Conservation (phyloP, 345 rosid genomes). For the Eucalyptus victrix region DNA sequence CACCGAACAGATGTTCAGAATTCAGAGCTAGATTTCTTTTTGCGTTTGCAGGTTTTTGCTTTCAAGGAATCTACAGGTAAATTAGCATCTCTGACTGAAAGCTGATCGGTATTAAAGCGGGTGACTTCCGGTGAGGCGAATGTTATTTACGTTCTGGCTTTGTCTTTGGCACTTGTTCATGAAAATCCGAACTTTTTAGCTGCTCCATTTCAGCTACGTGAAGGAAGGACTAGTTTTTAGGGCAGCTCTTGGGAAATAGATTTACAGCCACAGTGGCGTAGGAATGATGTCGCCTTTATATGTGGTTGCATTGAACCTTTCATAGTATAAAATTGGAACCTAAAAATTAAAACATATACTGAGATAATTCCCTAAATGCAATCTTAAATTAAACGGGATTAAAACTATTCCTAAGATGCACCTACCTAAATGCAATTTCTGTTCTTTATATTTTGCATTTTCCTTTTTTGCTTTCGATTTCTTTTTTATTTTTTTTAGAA, state of each 20-base stretch:
- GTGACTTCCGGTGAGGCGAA: constrained; percentile 67
- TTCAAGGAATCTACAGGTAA: constrained; percentile 75
- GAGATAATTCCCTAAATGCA: not conserved
- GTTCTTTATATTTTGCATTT: not conserved
- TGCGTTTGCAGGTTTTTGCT: constrained; percentile 47
- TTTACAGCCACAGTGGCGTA: constrained; percentile 57
- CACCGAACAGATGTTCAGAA: not conserved
- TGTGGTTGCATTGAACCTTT: not conserved
- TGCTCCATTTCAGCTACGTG: constrained; percentile 39
- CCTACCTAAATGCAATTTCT: not conserved
- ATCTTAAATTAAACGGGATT: not conserved
- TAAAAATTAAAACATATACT: no score
- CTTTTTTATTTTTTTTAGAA: not conserved
- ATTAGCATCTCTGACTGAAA: constrained; percentile 80
- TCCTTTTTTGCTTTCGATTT: not conserved
- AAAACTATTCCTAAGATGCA: not conserved
- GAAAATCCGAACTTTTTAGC: not conserved
- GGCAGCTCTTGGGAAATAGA: constrained; percentile 84
- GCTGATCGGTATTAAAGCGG: constrained; percentile 84
- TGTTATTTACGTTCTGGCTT: not conserved
- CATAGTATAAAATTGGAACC: not conserved
- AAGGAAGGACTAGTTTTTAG: constrained; percentile 77
- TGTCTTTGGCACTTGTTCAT: not conserved
- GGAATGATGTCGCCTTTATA: not conserved
- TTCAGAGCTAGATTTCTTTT: not conserved